These are phyloP conservation scores for Apophysomyces ossiformis DNA, from an alignment of 371 early-diverging fungal species.

Conservation along the genomic window DNA sequence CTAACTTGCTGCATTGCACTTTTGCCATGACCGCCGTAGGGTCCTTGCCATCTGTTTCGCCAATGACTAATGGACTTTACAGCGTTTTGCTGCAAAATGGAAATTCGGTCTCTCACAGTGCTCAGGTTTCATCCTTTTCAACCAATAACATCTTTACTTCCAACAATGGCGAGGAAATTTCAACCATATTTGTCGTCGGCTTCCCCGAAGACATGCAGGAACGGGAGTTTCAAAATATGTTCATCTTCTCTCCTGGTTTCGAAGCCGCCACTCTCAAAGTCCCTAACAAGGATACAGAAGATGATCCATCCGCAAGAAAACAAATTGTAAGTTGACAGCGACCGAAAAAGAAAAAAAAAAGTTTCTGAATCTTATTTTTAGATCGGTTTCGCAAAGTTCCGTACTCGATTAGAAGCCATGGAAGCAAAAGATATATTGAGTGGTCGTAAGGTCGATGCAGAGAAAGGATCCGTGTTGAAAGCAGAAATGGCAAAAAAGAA, in stretches of 20 bases:
- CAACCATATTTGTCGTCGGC: conserved; percentile 95
- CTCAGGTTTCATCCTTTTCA: conserved; percentile 6
- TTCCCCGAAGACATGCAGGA: conserved; percentile 96
- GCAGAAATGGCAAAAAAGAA: conserved; percentile 96
- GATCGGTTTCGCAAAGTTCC: conserved; percentile 95
- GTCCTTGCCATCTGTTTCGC: conserved; percentile 10
- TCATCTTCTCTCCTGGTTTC: conserved; percentile 90
- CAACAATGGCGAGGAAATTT: conserved; percentile 74
- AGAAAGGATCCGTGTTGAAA: conserved; percentile 80
- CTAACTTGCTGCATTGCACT: neutral
- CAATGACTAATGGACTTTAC: conserved; percentile 16
- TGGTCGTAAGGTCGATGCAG: conserved; percentile 85
- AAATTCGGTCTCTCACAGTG: conserved; percentile 6
- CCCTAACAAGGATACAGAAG: conserved; percentile 64
- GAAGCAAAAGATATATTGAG: conserved; percentile 86
- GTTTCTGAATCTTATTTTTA: conserved; percentile 21
- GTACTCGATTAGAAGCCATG: conserved; percentile 79
- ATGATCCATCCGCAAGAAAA: conserved; percentile 38
- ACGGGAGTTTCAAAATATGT: conserved; percentile 96
- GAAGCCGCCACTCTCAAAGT: conserved; percentile 91
- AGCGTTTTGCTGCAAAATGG: conserved; percentile 21
- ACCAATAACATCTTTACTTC: neutral
- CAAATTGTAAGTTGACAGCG: conserved; percentile 35
- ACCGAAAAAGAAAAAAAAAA: conserved; percentile 5
- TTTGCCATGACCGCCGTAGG: conserved; percentile 12